Percentiles rank a stretch among this genome's conserved stretches.
phyloP scores from a whole-genome alignment of 345 rosid genomes.

The Turritis glabra region DNA sequence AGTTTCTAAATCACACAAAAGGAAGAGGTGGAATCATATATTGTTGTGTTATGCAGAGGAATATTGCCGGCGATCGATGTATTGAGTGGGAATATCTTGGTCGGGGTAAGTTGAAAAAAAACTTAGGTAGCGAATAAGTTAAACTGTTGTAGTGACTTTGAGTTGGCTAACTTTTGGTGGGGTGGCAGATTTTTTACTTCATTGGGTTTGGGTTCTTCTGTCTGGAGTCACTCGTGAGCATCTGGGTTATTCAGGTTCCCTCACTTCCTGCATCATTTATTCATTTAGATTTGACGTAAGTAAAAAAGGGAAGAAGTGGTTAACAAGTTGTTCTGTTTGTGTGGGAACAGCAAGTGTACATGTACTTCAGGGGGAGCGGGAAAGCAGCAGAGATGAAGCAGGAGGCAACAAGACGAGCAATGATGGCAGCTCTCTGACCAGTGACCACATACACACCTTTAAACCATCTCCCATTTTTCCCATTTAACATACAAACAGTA shows the following conservation, averaged over 20 bases:
- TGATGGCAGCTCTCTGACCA: conserved; percentile 74
- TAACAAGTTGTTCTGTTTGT: conserved; percentile 4
- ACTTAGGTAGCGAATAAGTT: neutral
- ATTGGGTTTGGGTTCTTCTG: conserved; percentile 80
- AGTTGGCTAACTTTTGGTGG: neutral
- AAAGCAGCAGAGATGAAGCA: conserved; percentile 90
- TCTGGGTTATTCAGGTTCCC: conserved; percentile 97
- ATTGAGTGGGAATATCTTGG: conserved; percentile 51
- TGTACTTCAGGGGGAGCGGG: conserved; percentile 91
- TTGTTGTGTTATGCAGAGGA: conserved; percentile 59
- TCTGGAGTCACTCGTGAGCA: conserved; percentile 78
- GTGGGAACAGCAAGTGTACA: conserved; percentile 83
- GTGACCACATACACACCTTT: conserved; percentile 13
- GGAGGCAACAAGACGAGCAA: conserved; percentile 64
- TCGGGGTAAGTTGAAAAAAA: conserved; percentile 62
- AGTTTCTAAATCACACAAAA: neutral
- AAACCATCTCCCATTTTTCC: conserved; percentile 6
- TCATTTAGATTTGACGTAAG: neutral
- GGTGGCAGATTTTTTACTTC: conserved; percentile 78
- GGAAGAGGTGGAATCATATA: conserved; percentile 3
- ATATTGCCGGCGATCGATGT: conserved; percentile 88
- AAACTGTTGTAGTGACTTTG: neutral
- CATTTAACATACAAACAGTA: conserved; percentile 13
- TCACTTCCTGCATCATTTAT: neutral
- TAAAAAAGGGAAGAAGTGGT: neutral